Base-by-base conservation (phyloP, 1,284 basidiomycete genomes). In the Xerocomus nothofagi region DNA sequence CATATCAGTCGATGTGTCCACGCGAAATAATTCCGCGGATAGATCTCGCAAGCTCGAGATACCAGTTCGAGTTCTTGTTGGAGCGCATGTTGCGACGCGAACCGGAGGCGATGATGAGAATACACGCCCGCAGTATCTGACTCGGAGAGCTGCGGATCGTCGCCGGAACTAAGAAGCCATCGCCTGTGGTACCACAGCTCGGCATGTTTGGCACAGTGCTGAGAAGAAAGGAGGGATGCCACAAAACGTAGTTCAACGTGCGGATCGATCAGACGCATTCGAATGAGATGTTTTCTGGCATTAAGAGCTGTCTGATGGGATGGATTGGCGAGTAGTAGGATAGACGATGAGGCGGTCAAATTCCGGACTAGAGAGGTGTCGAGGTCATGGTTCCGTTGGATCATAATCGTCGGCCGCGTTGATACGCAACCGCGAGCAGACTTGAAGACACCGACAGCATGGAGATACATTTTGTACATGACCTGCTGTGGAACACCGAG, bases 11-110 rank as follows among this genome's bases (percentile, higher is more conserved):
- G 78, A 58, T 86, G 80, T 4, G 69, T 63, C 84, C 84, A 86
- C 10, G 81, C 82, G 59, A 82, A 78, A 59, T 86, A 87, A 57
- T 86, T 87, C 24, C 84, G 76, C 9, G 81, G 79, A 59, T 86
- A 84, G 6, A 71, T 59, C 57, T 81, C 78, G 65, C 79, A 81
- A 34, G 82, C 78, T 36, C 63, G 65, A 31, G 71, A 65, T 17
- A 73, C 65, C 41, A 80, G 55, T 2, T 59, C 58, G 27, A 85
- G 66, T 61, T 87, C 84, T 18, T 60, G 51, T 34, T 58, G 59
- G 39, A 81, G 57, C 17, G 55, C 57, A 0, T 63, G 59, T 14
- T 27, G 71, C 60, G 46, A 75, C 32, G 39, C 9, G 31, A 60
- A 45, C 29, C 30, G 42, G 32, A 51, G 55, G 24, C 27, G 47